A percentile compares a stretch with the other conserved stretches of the same genome.
phyloP scores from a whole-genome alignment of 345 rosid species.

The Dimocarpus longan region DNA sequence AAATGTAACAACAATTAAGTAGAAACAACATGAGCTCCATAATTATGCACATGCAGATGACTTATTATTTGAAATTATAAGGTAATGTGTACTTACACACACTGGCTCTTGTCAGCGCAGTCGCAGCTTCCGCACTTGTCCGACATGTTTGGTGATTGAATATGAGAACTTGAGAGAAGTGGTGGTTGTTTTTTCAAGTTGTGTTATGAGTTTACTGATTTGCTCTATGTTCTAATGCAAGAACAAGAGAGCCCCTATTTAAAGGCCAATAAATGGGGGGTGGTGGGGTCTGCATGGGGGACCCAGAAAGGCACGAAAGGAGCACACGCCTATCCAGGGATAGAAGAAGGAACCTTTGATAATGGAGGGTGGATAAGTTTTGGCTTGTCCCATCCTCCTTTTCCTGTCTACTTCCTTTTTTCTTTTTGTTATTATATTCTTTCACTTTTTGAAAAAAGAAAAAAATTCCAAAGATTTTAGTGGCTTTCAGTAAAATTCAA shows the following conservation, averaged over 20 bases:
- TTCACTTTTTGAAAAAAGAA: too few species aligned
- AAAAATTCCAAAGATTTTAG: too few species aligned
- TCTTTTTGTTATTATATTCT: too few species aligned
- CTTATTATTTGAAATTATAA: background rate
- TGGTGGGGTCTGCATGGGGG: background rate
- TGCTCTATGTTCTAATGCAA: conserved; percentile 18
- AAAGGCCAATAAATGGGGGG: conserved; percentile 35
- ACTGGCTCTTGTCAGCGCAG: conserved; percentile 83
- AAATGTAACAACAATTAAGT: background rate
- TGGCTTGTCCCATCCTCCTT: too few species aligned
- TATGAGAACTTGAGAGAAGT: background rate
- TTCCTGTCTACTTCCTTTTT: too few species aligned
- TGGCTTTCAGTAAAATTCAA: too few species aligned
- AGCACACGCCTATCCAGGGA: conserved; percentile 44
- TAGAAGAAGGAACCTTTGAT: too few species aligned
- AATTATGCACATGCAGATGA: background rate
- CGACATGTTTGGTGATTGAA: conserved; percentile 45
- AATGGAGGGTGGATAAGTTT: too few species aligned
- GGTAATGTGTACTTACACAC: conserved; percentile 46
- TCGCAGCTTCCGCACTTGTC: conserved; percentile 71
- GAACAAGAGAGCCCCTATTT: conserved; percentile 34
- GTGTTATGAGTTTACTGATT: conserved; percentile 7
- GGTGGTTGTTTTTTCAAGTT: background rate
- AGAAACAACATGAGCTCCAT: conserved; percentile 1
- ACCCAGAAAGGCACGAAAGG: conserved; percentile 32